Conservation (phyloP, 495 filamentous ascomycete species). For the Hypoxylon fragiforme region DNA sequence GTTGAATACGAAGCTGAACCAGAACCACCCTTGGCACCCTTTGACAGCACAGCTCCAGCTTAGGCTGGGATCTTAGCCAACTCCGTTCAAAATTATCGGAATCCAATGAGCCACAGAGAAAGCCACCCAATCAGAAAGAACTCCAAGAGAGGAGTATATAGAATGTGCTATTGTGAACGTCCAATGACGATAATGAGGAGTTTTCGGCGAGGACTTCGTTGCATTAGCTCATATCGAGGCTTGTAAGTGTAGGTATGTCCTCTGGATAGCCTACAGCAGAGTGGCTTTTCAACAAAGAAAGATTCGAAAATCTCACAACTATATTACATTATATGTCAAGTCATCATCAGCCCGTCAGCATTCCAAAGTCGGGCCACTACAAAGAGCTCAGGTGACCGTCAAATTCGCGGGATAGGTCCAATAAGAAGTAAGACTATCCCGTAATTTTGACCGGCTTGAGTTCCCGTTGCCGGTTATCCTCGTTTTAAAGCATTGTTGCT, state of each 20-base stretch:
- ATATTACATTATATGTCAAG: slow-evolving; percentile 9
- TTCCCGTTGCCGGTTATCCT: background rate
- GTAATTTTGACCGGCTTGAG: background rate
- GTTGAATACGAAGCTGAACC: slow-evolving; percentile 6
- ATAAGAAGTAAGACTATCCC: background rate
- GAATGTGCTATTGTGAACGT: slow-evolving; percentile 1
- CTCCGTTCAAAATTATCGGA: slow-evolving; percentile 12
- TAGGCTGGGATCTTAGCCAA: slow-evolving; percentile 2
- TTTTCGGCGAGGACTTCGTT: slow-evolving; percentile 7
- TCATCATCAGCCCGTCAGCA: slow-evolving; percentile 17
- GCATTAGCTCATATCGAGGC: slow-evolving; percentile 14
- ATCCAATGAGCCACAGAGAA: slow-evolving; percentile 4
- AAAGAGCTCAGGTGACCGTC: slow-evolving; percentile 4
- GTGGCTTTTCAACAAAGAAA: too few species aligned
- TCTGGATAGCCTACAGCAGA: background rate
- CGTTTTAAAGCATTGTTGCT: background rate
- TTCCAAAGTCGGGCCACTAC: background rate
- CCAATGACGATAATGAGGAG: background rate
- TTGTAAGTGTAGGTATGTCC: slow-evolving; percentile 5
- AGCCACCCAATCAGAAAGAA: background rate
- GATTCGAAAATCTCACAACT: too few species aligned
- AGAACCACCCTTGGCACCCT: slow-evolving; percentile 2
- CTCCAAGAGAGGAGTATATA: background rate
- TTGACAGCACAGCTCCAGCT: slow-evolving; percentile 3
- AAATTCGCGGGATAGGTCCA: background rate